Conservation (phyloP, 768 basidiomycete genomes). For the Lactarius sp. region DNA sequence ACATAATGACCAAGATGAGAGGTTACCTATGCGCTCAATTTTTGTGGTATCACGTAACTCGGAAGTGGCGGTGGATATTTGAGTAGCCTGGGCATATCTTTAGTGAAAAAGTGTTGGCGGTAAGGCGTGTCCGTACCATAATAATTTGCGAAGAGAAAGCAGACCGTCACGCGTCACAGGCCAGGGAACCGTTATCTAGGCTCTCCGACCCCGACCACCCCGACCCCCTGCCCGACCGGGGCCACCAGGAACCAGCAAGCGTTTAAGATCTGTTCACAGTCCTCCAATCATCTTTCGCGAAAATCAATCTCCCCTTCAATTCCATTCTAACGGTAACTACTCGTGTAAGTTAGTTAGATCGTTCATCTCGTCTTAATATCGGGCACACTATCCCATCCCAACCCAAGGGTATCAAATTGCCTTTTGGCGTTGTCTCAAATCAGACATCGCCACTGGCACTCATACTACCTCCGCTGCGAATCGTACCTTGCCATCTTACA, state of each 20-base stretch:
- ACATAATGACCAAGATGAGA: not conserved
- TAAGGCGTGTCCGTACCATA: slow-evolving; percentile 29
- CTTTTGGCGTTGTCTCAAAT: not conserved
- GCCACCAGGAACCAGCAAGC: too few relatives aligned
- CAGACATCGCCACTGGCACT: not conserved
- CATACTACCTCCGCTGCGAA: not conserved
- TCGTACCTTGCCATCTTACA: slow-evolving; percentile 2
- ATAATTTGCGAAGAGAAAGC: slow-evolving; percentile 4
- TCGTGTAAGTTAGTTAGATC: not conserved
- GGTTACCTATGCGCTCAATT: slow-evolving; percentile 84
- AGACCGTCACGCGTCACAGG: not conserved
- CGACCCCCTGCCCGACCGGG: too few relatives aligned
- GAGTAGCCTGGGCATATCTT: slow-evolving; percentile 44
- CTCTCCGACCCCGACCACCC: too few relatives aligned
- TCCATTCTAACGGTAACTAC: not conserved
- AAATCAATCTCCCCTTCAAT: not conserved
- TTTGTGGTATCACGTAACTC: slow-evolving; percentile 84
- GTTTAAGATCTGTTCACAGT: too few relatives aligned
- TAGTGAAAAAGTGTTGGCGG: not conserved
- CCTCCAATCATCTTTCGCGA: not conserved
- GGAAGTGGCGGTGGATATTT: slow-evolving; percentile 72
- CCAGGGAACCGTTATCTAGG: not conserved
- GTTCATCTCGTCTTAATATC: not conserved
- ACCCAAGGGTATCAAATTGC: not conserved
- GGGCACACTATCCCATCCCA: not conserved